Base-by-base conservation (phyloP, 2,329 filamentous ascomycete genomes). In the Calonectria pteridis region DNA sequence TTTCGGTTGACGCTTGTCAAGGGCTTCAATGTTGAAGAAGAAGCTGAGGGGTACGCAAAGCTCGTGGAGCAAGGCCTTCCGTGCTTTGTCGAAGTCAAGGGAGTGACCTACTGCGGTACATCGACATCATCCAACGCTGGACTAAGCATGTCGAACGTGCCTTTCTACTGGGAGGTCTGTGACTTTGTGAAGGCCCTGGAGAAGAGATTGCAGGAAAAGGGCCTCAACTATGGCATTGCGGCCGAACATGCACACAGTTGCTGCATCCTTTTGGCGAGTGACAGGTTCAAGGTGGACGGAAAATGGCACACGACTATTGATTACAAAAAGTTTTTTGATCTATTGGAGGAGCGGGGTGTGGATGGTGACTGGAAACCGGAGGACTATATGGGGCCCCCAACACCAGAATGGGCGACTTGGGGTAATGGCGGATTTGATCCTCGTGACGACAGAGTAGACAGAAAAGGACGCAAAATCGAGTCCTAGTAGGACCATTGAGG, bases 211-310 rank as follows among this genome's bases (percentile, higher is more conserved):
- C 86, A 88, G 46, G 88, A 89, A 65, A 89, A 94, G 50, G 95
- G 94, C 0, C 87, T 98, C 9, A 88, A 88, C 1, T 98, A 98
- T 80, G 96, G 96, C 23, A 96, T 98, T 78, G 96, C 94, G 0
- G 97, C 96, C 2, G 97, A 98, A 85, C 96, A 98, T 82, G 95
- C 95, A 1, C 96, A 98, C 86, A 97, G 94, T 82, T 98, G 97
- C 87, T 98, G 96, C 83, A 93, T 97, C 28, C 87, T 98, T 67
- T 89, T 98, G 49, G 96, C 95, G 0, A 96, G 94, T 80, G 92
- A 93, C 71, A 88, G 95, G 11, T 99, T 98, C 87, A 87, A 88
- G 71, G 91, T 93, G 51, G 87, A 94, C 64, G 95, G 93, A 6
- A 94, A 91, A 82, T 98, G 96, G 96, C 94, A 97, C 82, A 98